Conservation (phyloP, 192 early-diverging fungal species). For the Rhizophagus clarus region DNA sequence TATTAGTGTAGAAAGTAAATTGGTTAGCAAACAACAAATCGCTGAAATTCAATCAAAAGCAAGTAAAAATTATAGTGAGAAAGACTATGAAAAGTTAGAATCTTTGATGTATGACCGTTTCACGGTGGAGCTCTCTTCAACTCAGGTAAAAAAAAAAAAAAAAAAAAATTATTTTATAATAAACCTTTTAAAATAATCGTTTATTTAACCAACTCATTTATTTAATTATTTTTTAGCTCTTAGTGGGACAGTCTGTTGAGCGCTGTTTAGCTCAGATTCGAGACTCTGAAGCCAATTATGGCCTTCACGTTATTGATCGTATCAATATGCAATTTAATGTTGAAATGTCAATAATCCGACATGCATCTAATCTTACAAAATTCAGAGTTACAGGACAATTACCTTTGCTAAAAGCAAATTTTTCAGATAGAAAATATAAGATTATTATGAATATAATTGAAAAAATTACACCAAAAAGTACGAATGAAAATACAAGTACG, state of each 20-base stretch:
- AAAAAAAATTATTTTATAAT: not conserved
- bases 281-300: conserved; percentile 51
- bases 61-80: conserved; percentile 54
- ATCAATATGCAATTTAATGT: conserved; percentile 83
- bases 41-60: conserved; percentile 70
- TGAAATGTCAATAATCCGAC: conserved; percentile 83
- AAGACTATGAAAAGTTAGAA: conserved; percentile 75
- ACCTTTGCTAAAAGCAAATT: conserved; percentile 82
- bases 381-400: conserved; percentile 79
- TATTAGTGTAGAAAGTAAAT: conserved; percentile 83
- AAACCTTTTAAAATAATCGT: not conserved
- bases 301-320: conserved; percentile 84
- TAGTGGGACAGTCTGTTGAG: conserved; percentile 76
- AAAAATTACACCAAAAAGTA: conserved; percentile 55
- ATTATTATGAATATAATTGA: conserved; percentile 82
- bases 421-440: conserved; percentile 94
- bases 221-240: conserved; percentile 41
- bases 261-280: conserved; percentile 71
- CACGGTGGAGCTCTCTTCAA: conserved; percentile 73
- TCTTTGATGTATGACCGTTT: conserved; percentile 91
- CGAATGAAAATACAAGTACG: conserved; percentile 32
- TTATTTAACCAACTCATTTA: no score
- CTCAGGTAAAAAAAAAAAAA: conserved; percentile 59
- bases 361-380: conserved; percentile 71
- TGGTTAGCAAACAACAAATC: conserved; percentile 70